Evolutionary conservation across 192 early-diverging fungal species (phyloP).

Genomic region (Rhizophagus sp.): DNA sequence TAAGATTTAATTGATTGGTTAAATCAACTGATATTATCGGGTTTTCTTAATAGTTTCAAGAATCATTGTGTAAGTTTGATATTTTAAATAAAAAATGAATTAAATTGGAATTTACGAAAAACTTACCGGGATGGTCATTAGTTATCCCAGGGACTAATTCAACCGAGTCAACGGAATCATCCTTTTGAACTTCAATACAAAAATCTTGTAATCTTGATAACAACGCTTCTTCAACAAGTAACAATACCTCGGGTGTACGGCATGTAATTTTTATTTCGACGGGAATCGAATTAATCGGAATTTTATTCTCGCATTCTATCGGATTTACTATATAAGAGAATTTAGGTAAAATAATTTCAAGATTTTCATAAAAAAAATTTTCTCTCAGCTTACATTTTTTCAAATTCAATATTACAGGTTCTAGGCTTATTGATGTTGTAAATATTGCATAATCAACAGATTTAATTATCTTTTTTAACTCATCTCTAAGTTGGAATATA

Average conservation of each 20-base stretch:
- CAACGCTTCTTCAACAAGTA: conserved; percentile 22
- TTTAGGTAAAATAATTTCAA: not conserved
- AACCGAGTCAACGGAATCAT: not conserved
- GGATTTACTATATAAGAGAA: not conserved
- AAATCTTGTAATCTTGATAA: conserved; percentile 19
- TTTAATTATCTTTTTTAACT: conserved; percentile 12
- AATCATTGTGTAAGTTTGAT: not conserved
- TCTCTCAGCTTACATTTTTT: not conserved
- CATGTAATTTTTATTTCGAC: conserved; percentile 26
- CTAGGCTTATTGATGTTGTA: conserved; percentile 22
- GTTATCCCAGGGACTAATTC: not conserved
- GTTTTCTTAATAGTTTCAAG: not conserved
- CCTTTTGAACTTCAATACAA: not conserved
- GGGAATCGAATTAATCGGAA: not conserved
- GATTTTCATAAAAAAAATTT: not conserved
- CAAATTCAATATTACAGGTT: conserved; percentile 23
- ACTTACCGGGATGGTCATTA: not conserved
- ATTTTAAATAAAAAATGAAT: not conserved
- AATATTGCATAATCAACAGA: conserved; percentile 18
- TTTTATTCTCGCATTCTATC: not conserved
- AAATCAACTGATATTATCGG: not conserved
- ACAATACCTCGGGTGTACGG: not conserved
- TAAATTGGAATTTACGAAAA: not conserved
- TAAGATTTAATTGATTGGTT: not conserved
- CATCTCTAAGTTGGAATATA: not conserved